Evolutionary conservation across 257 asterid species (phyloP).

Genomic region (Penstemon newberryi): DNA sequence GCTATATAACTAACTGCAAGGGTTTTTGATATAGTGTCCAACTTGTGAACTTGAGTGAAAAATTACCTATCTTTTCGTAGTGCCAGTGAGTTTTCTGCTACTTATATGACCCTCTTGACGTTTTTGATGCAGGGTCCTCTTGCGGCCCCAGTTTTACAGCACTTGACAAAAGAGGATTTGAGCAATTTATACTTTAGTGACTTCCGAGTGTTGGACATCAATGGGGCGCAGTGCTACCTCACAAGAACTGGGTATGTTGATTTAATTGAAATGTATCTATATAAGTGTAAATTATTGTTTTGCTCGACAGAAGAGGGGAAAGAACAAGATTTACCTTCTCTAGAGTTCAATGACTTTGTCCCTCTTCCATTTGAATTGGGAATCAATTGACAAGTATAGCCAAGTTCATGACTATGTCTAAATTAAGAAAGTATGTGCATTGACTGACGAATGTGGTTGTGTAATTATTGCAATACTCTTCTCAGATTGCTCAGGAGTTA

Average conservation of each 20-base stretch:
- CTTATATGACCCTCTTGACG: constrained; percentile 23
- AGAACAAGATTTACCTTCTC: constrained; percentile 4
- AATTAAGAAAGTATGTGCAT: neutral
- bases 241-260: constrained; percentile 88
- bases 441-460: too few species aligned
- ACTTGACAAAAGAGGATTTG: constrained; percentile 79
- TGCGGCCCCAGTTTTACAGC: constrained; percentile 89
- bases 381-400: neutral
- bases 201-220: constrained; percentile 74
- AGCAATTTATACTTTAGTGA: constrained; percentile 92
- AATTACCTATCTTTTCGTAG: neutral
- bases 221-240: constrained; percentile 76
- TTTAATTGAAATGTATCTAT: constrained; percentile 11
- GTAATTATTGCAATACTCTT: too few species aligned
- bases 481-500: too few species aligned
- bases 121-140: constrained; percentile 82
- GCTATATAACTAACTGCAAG: too few species aligned
- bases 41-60: neutral
- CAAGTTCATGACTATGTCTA: neutral
- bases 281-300: neutral
- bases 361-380: neutral
- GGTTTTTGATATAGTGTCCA: constrained; percentile 2
- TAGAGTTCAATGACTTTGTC: neutral
- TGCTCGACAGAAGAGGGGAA: constrained; percentile 6
- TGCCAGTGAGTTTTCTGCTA: neutral